Evolutionary conservation across 2,329 filamentous ascomycete species (phyloP).

Genomic region (Dothideomycetes sp.): DNA sequence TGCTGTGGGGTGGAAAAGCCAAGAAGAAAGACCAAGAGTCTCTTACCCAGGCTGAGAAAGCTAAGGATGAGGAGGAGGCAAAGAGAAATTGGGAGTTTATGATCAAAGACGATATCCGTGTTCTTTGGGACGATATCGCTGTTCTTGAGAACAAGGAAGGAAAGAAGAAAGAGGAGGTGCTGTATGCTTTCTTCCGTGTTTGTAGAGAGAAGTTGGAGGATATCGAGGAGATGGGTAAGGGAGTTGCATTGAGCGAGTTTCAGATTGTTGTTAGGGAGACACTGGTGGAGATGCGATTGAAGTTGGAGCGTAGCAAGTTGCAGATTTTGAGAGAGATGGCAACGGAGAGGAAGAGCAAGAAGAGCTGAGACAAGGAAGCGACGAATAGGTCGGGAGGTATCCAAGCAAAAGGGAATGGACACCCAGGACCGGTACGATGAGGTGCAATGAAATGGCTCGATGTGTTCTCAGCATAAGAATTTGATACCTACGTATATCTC

Average conservation of each 20-base stretch:
- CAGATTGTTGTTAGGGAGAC: neutral
- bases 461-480: too few species aligned
- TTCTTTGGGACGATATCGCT: slow-evolving; percentile 4
- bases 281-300: neutral
- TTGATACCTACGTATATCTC: too few species aligned
- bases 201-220: neutral
- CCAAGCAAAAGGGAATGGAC: too few species aligned
- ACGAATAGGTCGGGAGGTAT: too few species aligned
- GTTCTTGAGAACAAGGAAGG: neutral
- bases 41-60: neutral
- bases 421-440: too few species aligned
- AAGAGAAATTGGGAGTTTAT: neutral
- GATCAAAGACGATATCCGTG: neutral
- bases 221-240: neutral
- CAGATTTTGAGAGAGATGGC: slow-evolving; percentile 5
- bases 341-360: too few species aligned
- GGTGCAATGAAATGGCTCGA: too few species aligned
- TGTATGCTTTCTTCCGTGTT: neutral
- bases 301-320: neutral
- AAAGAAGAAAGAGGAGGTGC: neutral
- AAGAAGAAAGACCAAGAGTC: neutral
- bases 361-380: too few species aligned
- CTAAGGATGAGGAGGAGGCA: neutral
- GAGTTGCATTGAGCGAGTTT: neutral
- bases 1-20: neutral